Base-by-base conservation (phyloP, 345 rosid genomes). In the Toxicodendron radicans region DNA sequence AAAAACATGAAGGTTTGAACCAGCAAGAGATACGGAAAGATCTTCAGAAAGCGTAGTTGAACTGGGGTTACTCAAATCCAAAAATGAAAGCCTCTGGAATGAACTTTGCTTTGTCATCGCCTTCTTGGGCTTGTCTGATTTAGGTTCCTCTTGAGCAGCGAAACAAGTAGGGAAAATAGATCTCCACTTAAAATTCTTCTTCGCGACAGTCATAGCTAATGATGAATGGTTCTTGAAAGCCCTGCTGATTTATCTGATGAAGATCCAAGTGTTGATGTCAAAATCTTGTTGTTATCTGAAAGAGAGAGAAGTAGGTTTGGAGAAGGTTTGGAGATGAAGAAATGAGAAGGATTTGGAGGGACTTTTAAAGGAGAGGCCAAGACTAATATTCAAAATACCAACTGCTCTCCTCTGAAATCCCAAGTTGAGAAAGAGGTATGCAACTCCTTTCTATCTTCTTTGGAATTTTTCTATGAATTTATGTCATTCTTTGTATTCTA, bases 51-150 rank as follows among this genome's bases (percentile, higher is more conserved):
- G 66, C 27, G 81, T 84, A 7, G 68, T 80, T 20, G 91, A 80
- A 76, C 91, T 79, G 3, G 97, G 86, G 53, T 90, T 80, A 78
- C 98, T 94, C 78, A 90, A 79, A 77, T 94, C 98, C 57, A 87
- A 73, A 64, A 86, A 10, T 3, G 88, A 82, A 54, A 90, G 21
- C 78, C 97, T 83, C 17, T 77, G 88, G 41, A 86, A 85, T 1
- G 98, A 91, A 48, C 73, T 67, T 61, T 90, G 92, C 71, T 88
- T 89, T 4, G 70, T 65, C 10, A 70, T 78, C 70, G 77, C 68
- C 58, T 89, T 87, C 80, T 66, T 79, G 7, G 82, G 65, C 66
- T 85, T 84, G 12, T 67, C 5, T 1, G 81, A 7, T 12, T 69
- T 17, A 41, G 73, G 64, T 58, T 75, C 68, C 18, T 23, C 64